These are phyloP conservation scores for Boletus reticuloceps DNA, from an alignment of 768 basidiomycete genomes.

Conservation along the genomic window DNA sequence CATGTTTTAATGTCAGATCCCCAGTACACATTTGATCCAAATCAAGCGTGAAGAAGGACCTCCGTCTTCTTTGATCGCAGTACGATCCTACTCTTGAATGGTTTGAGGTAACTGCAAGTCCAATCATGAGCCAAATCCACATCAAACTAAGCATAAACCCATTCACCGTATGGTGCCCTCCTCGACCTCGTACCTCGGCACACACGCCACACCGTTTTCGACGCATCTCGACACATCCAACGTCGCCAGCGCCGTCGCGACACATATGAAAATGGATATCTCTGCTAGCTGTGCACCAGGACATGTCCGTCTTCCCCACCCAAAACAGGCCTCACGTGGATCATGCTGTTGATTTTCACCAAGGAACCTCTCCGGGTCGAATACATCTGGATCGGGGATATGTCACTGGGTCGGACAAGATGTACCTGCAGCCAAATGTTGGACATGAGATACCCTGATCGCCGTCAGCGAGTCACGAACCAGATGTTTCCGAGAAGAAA, in stretches of 20 bases:
- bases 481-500: constrained; percentile 6
- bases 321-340: constrained; percentile 12
- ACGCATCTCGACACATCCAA: constrained; percentile 4
- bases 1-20: too few species aligned
- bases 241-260: constrained; percentile 9
- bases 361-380: constrained; percentile 15
- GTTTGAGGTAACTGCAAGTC: constrained; percentile 1
- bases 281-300: constrained; percentile 9
- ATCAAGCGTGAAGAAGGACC: background rate
- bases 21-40: too few species aligned
- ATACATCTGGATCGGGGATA: constrained; percentile 10
- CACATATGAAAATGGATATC: constrained; percentile 5
- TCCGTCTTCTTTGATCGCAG: constrained; percentile 4
- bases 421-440: constrained; percentile 1
- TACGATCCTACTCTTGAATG: constrained; percentile 11
- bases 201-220: background rate
- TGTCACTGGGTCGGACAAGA: constrained; percentile 4
- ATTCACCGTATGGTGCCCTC: constrained; percentile 3
- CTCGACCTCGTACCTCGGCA: constrained; percentile 1
- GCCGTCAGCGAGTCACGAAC: background rate
- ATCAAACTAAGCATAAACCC: background rate
- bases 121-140: background rate
- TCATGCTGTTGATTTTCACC: constrained; percentile 7
- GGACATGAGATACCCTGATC: too few species aligned
- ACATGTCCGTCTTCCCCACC: constrained; percentile 14